These are phyloP conservation scores for Delonix regia DNA, from an alignment of 306 rosid genomes.

Conservation along the genomic window DNA sequence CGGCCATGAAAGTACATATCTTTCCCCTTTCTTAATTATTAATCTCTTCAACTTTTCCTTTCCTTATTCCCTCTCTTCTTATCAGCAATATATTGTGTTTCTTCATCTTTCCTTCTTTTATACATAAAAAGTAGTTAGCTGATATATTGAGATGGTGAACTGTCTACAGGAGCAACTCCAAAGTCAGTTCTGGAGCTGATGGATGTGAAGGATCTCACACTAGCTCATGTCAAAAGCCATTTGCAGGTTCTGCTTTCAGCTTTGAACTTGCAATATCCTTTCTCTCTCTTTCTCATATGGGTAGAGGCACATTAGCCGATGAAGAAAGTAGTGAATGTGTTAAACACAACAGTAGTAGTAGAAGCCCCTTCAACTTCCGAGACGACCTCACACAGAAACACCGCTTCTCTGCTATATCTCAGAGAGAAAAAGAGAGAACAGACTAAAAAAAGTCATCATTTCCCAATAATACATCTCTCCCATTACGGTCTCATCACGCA, in stretches of 20 bases:
- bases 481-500: conserved; percentile 56
- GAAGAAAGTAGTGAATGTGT: conserved; percentile 50
- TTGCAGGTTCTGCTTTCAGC: conserved; percentile 62
- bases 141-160: conserved; percentile 40
- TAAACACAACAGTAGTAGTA: conserved; percentile 25
- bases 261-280: background rate
- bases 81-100: conserved; percentile 6
- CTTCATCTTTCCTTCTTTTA: background rate
- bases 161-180: conserved; percentile 81
- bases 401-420: background rate
- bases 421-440: conserved; percentile 30
- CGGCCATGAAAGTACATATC: conserved; percentile 82
- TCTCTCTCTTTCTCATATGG: conserved; percentile 22
- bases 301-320: conserved; percentile 58
- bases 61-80: background rate
- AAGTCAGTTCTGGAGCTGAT: conserved; percentile 95
- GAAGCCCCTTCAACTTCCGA: conserved; percentile 19
- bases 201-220: conserved; percentile 97
- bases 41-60: background rate
- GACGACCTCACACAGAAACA: background rate
- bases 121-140: background rate
- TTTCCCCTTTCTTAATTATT: background rate
- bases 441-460: conserved; percentile 77
- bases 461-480: conserved; percentile 58
- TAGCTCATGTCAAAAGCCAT: conserved; percentile 98